phyloP scores from a whole-genome alignment of 176 grass and related monocot species.

The Avena atlantica region DNA sequence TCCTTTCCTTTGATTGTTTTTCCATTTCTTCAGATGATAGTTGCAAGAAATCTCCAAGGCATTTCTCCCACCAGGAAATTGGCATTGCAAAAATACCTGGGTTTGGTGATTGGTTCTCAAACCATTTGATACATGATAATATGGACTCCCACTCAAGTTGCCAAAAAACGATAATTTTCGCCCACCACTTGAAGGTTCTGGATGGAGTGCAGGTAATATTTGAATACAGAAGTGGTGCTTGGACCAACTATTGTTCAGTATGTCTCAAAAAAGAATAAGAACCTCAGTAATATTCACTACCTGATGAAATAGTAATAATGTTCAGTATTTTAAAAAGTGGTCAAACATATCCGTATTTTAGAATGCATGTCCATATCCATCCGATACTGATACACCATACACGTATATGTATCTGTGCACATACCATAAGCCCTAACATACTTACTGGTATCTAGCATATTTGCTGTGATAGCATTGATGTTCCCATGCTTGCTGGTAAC shows the following conservation, averaged over 20 bases:
- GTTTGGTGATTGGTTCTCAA: conserved; percentile 89
- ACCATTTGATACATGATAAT: conserved; percentile 76
- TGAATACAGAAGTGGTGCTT: neutral
- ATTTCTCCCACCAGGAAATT: conserved; percentile 81
- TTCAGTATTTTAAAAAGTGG: neutral
- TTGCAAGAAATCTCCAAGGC: conserved; percentile 69
- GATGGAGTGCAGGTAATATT: conserved; percentile 92
- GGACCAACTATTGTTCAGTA: neutral
- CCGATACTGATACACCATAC: neutral
- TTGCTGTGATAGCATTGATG: neutral
- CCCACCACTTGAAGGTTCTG: conserved; percentile 95
- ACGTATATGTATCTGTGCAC: neutral
- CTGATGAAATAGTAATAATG: conserved; percentile 1
- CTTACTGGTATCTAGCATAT: neutral
- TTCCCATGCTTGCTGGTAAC: neutral
- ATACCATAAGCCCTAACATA: conserved; percentile 1
- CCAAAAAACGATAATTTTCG: conserved; percentile 97
- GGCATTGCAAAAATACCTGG: conserved; percentile 92
- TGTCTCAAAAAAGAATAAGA: conserved; percentile 11
- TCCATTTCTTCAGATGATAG: conserved; percentile 52
- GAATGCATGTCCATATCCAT: conserved; percentile 5
- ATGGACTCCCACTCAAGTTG: conserved; percentile 55
- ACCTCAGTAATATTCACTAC: conserved; percentile 15
- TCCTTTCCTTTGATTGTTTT: conserved; percentile 11
- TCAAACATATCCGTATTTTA: neutral